Percentiles rank a stretch among this genome's conserved stretches.
phyloP scores from a whole-genome alignment of 768 basidiomycete genomes.

The Rhodotorula paludigena region DNA sequence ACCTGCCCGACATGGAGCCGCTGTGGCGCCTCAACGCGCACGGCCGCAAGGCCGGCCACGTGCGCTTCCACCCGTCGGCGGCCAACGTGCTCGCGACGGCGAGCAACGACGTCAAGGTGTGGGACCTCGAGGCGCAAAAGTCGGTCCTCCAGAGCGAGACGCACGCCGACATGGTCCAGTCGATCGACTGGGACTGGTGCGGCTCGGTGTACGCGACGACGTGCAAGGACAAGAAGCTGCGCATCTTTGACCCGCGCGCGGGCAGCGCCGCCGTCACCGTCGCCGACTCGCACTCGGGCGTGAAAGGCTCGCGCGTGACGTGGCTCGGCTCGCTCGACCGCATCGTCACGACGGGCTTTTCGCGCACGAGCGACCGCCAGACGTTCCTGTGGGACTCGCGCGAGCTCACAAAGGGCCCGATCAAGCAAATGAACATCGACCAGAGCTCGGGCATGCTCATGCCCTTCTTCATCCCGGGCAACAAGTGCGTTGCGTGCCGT shows the following conservation, averaged over 20 bases:
- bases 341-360: slow-evolving; percentile 92
- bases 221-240: slow-evolving; percentile 83
- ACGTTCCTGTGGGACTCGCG: slow-evolving; percentile 83
- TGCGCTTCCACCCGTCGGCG: slow-evolving; percentile 88
- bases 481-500: too few species aligned
- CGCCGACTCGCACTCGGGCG: slow-evolving; percentile 81
- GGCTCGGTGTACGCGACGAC: slow-evolving; percentile 83
- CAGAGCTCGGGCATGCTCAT: slow-evolving; percentile 89
- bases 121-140: slow-evolving; percentile 78
- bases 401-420: slow-evolving; percentile 56
- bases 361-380: slow-evolving; percentile 92
- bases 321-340: slow-evolving; percentile 89
- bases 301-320: slow-evolving; percentile 80
- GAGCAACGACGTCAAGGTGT: slow-evolving; percentile 78
- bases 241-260: slow-evolving; percentile 82
- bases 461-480: slow-evolving; percentile 97
- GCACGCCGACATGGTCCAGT: slow-evolving; percentile 83
- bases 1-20: slow-evolving; percentile 84
- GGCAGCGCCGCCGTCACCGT: slow-evolving; percentile 75
- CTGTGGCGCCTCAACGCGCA: slow-evolving; percentile 60
- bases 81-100: slow-evolving; percentile 72
- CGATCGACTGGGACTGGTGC: slow-evolving; percentile 70
- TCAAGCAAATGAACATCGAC: slow-evolving; percentile 76
- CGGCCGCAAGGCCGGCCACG: slow-evolving; percentile 85
- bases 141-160: slow-evolving; percentile 55